Evolutionary conservation across 305 asterid genomes (phyloP), one percentile per base, ranked within the genome.

Genomic region (Solanum hybrid): DNA sequence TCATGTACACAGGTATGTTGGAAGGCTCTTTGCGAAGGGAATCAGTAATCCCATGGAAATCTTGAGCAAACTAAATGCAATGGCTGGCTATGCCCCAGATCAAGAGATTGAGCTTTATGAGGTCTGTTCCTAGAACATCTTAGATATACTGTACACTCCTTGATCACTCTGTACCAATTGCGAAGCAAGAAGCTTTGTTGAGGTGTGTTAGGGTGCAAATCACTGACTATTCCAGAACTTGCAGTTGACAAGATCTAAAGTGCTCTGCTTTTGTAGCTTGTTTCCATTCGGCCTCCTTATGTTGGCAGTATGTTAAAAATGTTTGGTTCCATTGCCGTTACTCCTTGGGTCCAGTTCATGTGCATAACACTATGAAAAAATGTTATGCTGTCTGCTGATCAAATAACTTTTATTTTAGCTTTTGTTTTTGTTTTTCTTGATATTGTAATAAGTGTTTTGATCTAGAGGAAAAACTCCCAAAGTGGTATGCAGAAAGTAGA

Each of bases 71-170:
- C 89, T 89, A 77, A 89, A 86, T 19, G 89, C 38, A 89, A 80
- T 89, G 89, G 91, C 89, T 89, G 89, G 89, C 66, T 89, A 86
- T 89, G 80, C 51, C 13, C 80, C 89, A 31, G 91, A 89, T 86
- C 87, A 89, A 86, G 91, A 89, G 51, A 22, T 86, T 89, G 89
- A 89, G 66, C 89, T 89, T 78, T 89, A 60, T 64, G 89, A 89
- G 91, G 91, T 89, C 45, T 37, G 86, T 86, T 77, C 60, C 85
- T 37, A 11, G 64, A 79, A 79, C 64, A 79, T 37, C 85, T 79
- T 37, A 64, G 66, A 79, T 81, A 29, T 79, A n/a, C 11, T 24
- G 60, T 37, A 29, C 37, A 60, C 51, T 45, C 66, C 88, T 60
- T 84, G 32, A 89, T 75, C 24, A 36, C 32, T 22, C 85, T 78